phyloP scores from a whole-genome alignment of 768 basidiomycete species.

The Naganishia friedmannii region DNA sequence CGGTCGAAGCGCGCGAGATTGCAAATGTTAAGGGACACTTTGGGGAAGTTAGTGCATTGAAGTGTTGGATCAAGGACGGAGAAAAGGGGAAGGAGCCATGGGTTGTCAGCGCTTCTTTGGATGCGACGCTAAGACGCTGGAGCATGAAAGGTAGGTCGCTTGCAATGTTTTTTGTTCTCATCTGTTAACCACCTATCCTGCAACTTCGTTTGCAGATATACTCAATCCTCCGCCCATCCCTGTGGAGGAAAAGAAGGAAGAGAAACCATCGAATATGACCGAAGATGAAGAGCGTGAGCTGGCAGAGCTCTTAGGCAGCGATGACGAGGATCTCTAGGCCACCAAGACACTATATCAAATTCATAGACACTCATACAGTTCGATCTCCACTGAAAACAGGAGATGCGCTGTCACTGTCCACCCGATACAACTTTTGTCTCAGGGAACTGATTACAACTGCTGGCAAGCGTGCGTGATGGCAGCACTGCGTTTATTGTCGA shows the following conservation, averaged over 20 bases:
- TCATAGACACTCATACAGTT: neutral
- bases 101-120: slow-evolving; percentile 78
- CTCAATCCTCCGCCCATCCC: slow-evolving; percentile 43
- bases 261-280: slow-evolving; percentile 58
- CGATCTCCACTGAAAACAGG: neutral
- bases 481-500: neutral
- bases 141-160: slow-evolving; percentile 61
- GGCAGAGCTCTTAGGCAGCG: slow-evolving; percentile 64
- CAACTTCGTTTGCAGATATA: slow-evolving; percentile 20
- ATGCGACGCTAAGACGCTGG: slow-evolving; percentile 86
- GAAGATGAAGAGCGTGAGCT: slow-evolving; percentile 88
- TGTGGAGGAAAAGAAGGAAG: slow-evolving; percentile 38
- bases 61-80: slow-evolving; percentile 63
- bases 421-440: neutral
- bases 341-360: neutral
- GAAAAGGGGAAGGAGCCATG: slow-evolving; percentile 68
- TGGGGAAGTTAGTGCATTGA: slow-evolving; percentile 78
- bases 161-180: neutral
- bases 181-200: neutral
- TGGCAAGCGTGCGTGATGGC: neutral
- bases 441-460: neutral
- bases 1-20: slow-evolving; percentile 24
- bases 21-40: slow-evolving; percentile 72
- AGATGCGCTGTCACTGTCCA: neutral
- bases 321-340: slow-evolving; percentile 4